A percentile compares a stretch with the other conserved stretches of the same genome.
Evolutionary conservation across 768 basidiomycete genomes (phyloP).

Genomic region (Lactarius deliciosus): DNA sequence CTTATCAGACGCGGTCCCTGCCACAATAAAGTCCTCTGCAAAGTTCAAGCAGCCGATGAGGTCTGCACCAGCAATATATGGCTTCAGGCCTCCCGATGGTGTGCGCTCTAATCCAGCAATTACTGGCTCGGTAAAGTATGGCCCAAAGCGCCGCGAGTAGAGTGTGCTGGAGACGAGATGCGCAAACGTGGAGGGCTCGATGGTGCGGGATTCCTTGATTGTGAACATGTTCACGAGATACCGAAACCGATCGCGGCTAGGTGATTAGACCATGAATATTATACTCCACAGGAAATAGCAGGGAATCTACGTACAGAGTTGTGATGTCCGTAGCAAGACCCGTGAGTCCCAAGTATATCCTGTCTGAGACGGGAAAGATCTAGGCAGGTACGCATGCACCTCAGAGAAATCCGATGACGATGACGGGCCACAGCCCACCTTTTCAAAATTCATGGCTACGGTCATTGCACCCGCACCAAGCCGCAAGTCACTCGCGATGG

Average conservation of each 20-base stretch:
- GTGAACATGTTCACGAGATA: slow-evolving; percentile 98
- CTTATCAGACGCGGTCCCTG: slow-evolving; percentile 90
- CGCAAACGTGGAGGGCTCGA: slow-evolving; percentile 94
- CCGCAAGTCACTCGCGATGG: slow-evolving; percentile 93
- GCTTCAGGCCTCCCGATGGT: slow-evolving; percentile 69
- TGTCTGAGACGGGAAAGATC: slow-evolving; percentile 94
- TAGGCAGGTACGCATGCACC: slow-evolving; percentile 39
- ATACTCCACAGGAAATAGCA: too few species aligned
- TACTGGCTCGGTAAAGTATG: slow-evolving; percentile 96
- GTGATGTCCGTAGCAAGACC: slow-evolving; percentile 93
- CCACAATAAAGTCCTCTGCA: slow-evolving; percentile 95
- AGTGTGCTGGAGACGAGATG: slow-evolving; percentile 94
- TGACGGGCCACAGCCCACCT: slow-evolving; percentile 50
- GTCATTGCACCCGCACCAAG: slow-evolving; percentile 85
- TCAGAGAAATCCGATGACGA: not conserved
- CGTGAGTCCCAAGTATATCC: slow-evolving; percentile 86
- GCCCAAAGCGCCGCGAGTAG: slow-evolving; percentile 94
- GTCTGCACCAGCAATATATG: slow-evolving; percentile 95
- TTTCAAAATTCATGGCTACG: slow-evolving; percentile 91
- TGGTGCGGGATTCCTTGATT: slow-evolving; percentile 98
- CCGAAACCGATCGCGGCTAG: slow-evolving; percentile 84
- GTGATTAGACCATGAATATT: not conserved
- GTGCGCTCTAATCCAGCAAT: slow-evolving; percentile 85
- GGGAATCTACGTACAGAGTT: slow-evolving; percentile 63
- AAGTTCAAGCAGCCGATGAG: slow-evolving; percentile 91